Conservation (phyloP, 805 yeast species). For the Candida qinlingensis region DNA sequence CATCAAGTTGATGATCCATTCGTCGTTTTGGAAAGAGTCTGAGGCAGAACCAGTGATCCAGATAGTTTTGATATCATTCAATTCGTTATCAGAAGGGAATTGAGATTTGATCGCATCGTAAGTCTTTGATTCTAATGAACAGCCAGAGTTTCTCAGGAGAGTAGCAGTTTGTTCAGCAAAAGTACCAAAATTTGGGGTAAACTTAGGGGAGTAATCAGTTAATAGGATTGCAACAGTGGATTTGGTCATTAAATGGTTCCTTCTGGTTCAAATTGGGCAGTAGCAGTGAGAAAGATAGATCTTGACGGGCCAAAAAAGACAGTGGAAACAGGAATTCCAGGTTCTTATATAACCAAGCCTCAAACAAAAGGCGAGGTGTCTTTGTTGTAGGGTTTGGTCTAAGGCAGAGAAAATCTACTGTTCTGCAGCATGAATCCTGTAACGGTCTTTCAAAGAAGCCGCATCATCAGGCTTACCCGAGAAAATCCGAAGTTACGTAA, state of each 20-base stretch:
- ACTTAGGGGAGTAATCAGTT: conserved; percentile 20
- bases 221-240: conserved; percentile 19
- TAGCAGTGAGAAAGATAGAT: not conserved
- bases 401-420: too few relatives aligned
- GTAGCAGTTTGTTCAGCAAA: conserved; percentile 43
- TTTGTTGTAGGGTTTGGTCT: too few relatives aligned
- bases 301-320: too few relatives aligned
- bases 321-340: too few relatives aligned
- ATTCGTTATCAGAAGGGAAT: conserved; percentile 24
- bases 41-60: conserved; percentile 48
- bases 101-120: conserved; percentile 32
- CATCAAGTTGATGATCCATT: conserved; percentile 39
- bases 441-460: too few relatives aligned
- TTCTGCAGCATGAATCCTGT: too few relatives aligned
- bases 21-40: conserved; percentile 38
- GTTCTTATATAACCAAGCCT: too few relatives aligned
- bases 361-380: too few relatives aligned
- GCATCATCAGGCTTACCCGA: too few relatives aligned
- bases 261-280: not conserved
- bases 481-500: too few relatives aligned
- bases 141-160: conserved; percentile 27
- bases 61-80: conserved; percentile 33
- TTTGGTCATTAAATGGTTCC: conserved; percentile 5
- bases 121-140: conserved; percentile 24
- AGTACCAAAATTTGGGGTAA: conserved; percentile 38